These are phyloP conservation scores for Odontarrhena argentea DNA, from an alignment of 345 rosid genomes.

Conservation along the genomic window DNA sequence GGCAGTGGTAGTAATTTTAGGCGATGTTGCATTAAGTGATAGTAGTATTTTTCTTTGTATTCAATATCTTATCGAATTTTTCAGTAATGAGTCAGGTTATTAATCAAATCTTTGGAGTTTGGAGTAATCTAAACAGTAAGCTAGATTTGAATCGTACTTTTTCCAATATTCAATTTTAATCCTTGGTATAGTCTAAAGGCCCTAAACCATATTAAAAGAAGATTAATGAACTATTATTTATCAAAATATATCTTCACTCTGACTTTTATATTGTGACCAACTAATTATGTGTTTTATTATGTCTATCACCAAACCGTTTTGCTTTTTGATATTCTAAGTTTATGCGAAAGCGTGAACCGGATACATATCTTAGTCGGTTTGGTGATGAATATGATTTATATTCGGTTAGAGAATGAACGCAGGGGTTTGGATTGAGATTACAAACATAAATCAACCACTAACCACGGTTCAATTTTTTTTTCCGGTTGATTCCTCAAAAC, in stretches of 20 bases:
- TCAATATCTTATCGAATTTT: neutral
- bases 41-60: neutral
- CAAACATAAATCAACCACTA: too few relatives aligned
- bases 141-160: neutral
- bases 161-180: neutral
- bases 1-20: slow-evolving; percentile 19
- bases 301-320: too few relatives aligned
- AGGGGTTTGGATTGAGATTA: too few relatives aligned
- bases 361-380: too few relatives aligned
- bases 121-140: neutral
- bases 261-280: neutral
- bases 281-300: neutral
- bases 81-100: neutral
- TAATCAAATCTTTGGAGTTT: neutral
- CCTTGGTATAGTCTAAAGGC: neutral
- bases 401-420: too few relatives aligned
- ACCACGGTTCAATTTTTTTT: too few relatives aligned
- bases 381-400: too few relatives aligned
- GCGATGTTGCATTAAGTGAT: slow-evolving; percentile 28
- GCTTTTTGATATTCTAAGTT: too few relatives aligned
- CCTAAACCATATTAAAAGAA: too few relatives aligned
- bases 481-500: too few relatives aligned
- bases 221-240: too few relatives aligned
- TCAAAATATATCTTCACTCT: neutral
- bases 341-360: too few relatives aligned